Base-by-base conservation (phyloP, 768 basidiomycete species). In the Amanita pallidorosea region DNA sequence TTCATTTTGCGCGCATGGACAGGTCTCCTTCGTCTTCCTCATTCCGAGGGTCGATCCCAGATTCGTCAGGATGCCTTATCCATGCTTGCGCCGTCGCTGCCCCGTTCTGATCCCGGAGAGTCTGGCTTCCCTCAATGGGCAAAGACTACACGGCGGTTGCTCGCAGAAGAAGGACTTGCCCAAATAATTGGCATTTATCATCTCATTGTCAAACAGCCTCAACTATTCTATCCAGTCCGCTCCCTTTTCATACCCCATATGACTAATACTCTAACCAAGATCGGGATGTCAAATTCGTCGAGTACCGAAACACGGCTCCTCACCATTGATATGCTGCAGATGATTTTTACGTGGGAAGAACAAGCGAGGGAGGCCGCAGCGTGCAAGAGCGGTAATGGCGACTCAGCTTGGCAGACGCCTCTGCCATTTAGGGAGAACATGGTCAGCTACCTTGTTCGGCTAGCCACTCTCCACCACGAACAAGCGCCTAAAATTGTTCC, bases 291-390 rank as follows among this genome's bases (percentile, higher is more conserved):
- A 15, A 66, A 77, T 3, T 72, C 76, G 4, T 78, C 89, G 9
- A 85, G 80, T 7, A 61, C 74, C 20, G 96, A 98, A 58, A 83
- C 88, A 6, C 81, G 92, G n/a, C 67, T 83, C 18, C 69, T 98
- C 37, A 89, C 91, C 18, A 78, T 97, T 52, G 96, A 99, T 53
- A 79, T 94, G 33, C 73, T 94, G 12, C 92, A 96, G 62, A 81
- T 93, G 36, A 85, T 99, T 33, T 89, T 92, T 60, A 78, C 83
- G 37, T 99, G 96, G 96, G 96, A 98, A 63, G 83, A 88, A 65
- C 77, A 77, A 65, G 74, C 74, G 53, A 67, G 59, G 7, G 65
- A 70, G 53, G 59, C 63, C 7, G 65, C 63, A 49, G 45, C 56
- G 4, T 60, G 56, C 37, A 51, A 59, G 37, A 51, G 40, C 23